Evolutionary conservation across 169 alveolate species (phyloP), one percentile per base, ranked within the genome.

Genomic region (Plasmodium reichenowi): DNA sequence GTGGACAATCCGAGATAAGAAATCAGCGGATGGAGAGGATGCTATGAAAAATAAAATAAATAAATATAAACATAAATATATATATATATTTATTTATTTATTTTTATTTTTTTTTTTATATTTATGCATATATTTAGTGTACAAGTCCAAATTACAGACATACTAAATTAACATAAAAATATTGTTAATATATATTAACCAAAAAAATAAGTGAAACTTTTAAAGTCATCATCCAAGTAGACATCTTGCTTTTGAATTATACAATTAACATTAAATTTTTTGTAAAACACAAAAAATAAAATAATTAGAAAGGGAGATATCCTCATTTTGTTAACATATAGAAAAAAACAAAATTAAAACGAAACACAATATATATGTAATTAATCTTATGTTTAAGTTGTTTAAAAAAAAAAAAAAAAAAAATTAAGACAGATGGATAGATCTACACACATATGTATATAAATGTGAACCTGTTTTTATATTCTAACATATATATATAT

Each of bases 11-110:
- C 83, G 47, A 48, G 90, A 80, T 38, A 80, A 43, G 47, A 80
- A 80, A 29, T 45, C 68, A 12, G 90, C 90, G 47, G 90, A 80
- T 9, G 90, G 90, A 60, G 90, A 80, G 9, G 90, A 80, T n/a
- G 90, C 90, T 80, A 45, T 20, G 3, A 66, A 54, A 63, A 48
- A n/a, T 12, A 2, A 13, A 50, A 70, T 66, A 67, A 78, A 66
- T 32, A 9, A 43, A 32, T 74, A 59, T n/a, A 8, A 12, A 15
- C 8, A 38, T 56, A 15, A 9, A 56, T 56, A 56, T 56, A 32
- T 32, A 32, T 32, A 32, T 5, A 32, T 32, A 32, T 32, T 5
- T 32, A 32, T 26, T 2, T 26, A 26, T 26, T 2, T 26, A 24
- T 24, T 32, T 20, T 20, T 20, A 0, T 20, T 20, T 4, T 20